Conservation (phyloP, 2,329 filamentous ascomycete genomes). For the Fusarium subtropicale region DNA sequence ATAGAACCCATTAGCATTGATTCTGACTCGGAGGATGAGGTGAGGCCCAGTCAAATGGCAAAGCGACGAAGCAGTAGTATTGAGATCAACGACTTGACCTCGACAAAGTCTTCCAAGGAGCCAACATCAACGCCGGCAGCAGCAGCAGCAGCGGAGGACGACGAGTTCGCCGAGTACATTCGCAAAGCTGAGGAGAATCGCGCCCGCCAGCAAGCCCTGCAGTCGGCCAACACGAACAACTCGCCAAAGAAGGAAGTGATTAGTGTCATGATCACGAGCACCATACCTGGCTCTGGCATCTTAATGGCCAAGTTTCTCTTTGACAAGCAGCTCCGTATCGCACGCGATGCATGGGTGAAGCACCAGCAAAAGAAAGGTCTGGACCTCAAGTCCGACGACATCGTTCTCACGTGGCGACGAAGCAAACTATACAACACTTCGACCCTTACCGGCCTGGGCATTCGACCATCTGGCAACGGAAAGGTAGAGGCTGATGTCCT, state of each 20-base stretch:
- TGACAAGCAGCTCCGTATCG: slow-evolving; percentile 73
- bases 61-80: slow-evolving; percentile 27
- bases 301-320: slow-evolving; percentile 69
- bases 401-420: slow-evolving; percentile 85
- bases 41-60: background rate
- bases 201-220: slow-evolving; percentile 45
- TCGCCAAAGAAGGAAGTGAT: slow-evolving; percentile 42
- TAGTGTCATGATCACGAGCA: slow-evolving; percentile 67
- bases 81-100: slow-evolving; percentile 19
- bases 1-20: slow-evolving; percentile 42
- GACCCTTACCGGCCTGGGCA: slow-evolving; percentile 75
- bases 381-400: slow-evolving; percentile 55
- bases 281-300: slow-evolving; percentile 68
- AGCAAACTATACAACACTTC: slow-evolving; percentile 80
- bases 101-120: slow-evolving; percentile 5
- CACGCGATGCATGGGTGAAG: slow-evolving; percentile 76
- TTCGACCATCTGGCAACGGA: slow-evolving; percentile 59
- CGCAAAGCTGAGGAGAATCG: slow-evolving; percentile 54
- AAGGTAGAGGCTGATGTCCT: slow-evolving; percentile 55
- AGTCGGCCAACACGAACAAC: slow-evolving; percentile 20
- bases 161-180: slow-evolving; percentile 61
- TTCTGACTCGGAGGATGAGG: slow-evolving; percentile 51
- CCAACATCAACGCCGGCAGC: slow-evolving; percentile 9
- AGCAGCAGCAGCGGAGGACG: slow-evolving; percentile 45
- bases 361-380: slow-evolving; percentile 63